Evolutionary conservation across 768 basidiomycete genomes (phyloP).

Genomic region (Rhodotorula taiwanensis): DNA sequence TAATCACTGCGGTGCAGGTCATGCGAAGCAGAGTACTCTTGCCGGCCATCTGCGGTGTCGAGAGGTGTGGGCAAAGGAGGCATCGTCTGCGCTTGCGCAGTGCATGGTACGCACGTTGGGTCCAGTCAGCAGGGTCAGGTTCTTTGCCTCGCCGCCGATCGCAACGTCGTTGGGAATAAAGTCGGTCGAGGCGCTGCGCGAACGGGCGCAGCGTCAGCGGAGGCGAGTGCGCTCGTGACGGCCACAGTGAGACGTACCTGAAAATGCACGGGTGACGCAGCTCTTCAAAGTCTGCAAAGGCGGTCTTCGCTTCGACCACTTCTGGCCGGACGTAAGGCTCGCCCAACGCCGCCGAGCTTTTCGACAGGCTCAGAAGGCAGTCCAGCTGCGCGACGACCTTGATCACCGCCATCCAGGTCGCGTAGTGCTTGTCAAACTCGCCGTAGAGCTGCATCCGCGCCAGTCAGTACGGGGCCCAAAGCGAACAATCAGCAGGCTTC

Average conservation of each 20-base stretch:
- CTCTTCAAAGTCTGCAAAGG: slow-evolving; percentile 78
- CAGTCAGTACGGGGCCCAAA: too few species aligned
- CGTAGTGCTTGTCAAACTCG: slow-evolving; percentile 73
- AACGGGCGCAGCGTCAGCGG: too few species aligned
- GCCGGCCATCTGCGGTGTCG: slow-evolving; percentile 43
- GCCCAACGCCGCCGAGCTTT: slow-evolving; percentile 77
- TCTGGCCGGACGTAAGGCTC: slow-evolving; percentile 90
- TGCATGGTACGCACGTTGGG: slow-evolving; percentile 42
- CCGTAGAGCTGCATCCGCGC: slow-evolving; percentile 51
- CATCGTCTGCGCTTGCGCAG: background rate
- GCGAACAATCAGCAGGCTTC: too few species aligned
- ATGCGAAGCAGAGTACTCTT: slow-evolving; percentile 70
- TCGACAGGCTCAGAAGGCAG: slow-evolving; percentile 85
- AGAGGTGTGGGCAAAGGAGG: background rate
- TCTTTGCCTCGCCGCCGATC: slow-evolving; percentile 62
- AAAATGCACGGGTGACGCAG: slow-evolving; percentile 80
- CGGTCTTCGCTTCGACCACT: slow-evolving; percentile 70
- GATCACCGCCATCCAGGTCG: slow-evolving; percentile 67
- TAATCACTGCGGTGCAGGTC: slow-evolving; percentile 82
- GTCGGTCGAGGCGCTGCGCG: slow-evolving; percentile 45
- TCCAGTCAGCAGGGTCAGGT: slow-evolving; percentile 82
- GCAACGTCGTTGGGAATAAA: slow-evolving; percentile 93
- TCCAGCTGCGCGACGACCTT: slow-evolving; percentile 90
- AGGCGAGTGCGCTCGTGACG: background rate
- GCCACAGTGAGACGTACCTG: slow-evolving; percentile 36